Percentiles rank a stretch among this genome's conserved stretches.
These are phyloP conservation scores for Begonia loranthoides DNA, from an alignment of 306 rosid species.

Conservation along the genomic window DNA sequence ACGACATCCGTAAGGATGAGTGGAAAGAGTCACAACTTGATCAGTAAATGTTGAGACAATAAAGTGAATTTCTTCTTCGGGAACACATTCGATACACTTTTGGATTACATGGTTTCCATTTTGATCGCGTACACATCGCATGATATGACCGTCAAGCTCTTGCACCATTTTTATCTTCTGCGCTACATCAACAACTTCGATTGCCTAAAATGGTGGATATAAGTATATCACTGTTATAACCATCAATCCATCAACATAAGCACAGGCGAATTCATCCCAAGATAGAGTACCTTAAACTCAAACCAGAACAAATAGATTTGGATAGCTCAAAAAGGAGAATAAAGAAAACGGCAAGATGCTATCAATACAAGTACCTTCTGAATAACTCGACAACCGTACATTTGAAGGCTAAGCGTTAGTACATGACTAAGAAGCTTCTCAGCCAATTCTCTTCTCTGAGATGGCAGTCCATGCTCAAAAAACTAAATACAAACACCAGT, in stretches of 20 bases:
- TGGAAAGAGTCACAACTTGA: slow-evolving; percentile 83
- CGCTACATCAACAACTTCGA: slow-evolving; percentile 92
- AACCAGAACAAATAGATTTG: neutral
- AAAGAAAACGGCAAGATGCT: too few species aligned
- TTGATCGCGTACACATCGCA: slow-evolving; percentile 98
- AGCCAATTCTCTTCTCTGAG: slow-evolving; percentile 86
- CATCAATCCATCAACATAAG: slow-evolving; percentile 4
- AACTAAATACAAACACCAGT: slow-evolving; percentile 34
- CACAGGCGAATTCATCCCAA: too few species aligned
- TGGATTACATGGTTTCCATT: slow-evolving; percentile 96
- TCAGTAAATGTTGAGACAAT: slow-evolving; percentile 78
- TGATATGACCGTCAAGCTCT: slow-evolving; percentile 80
- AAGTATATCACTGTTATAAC: slow-evolving; percentile 1
- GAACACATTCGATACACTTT: slow-evolving; percentile 92
- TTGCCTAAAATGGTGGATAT: slow-evolving; percentile 39
- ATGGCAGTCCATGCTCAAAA: slow-evolving; percentile 84
- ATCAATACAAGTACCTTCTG: slow-evolving; percentile 95
- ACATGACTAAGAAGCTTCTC: slow-evolving; percentile 74
- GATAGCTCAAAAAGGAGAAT: neutral
- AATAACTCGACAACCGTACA: slow-evolving; percentile 97
- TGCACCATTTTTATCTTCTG: slow-evolving; percentile 85
- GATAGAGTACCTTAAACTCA: slow-evolving; percentile 6
- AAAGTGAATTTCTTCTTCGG: slow-evolving; percentile 64
- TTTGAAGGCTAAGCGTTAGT: slow-evolving; percentile 85
- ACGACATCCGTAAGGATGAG: slow-evolving; percentile 96